Evolutionary conservation across 768 basidiomycete genomes (phyloP), one percentile per base, ranked within the genome.

Genomic region (Mycena olivaceomarginata): DNA sequence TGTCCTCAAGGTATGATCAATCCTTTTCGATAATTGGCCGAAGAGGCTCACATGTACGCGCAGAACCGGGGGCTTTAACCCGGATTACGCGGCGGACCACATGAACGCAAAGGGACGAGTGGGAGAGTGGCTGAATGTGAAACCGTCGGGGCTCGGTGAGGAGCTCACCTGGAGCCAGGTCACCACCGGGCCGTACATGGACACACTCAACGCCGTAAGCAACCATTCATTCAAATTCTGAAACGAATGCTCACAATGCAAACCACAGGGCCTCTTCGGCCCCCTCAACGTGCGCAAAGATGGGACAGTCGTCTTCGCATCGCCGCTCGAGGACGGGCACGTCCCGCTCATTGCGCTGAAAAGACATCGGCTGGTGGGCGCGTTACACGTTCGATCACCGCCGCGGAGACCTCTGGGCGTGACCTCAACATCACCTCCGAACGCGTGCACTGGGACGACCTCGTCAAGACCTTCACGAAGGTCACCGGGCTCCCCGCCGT

Each of bases 361-460:
- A 53, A n/a, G 51, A 53, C 51, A 1, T 53, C 51, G 51, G 46
- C 7, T 53, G 51, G 51, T 53, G 51, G 51, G 51, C 51, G n/a
- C 51, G 51, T n/a, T 53, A 53, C 51, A 53, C 51, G 79, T 88
- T 88, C 65, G 84, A 86, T 76, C 81, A 87, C 73, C 86, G 85
- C 40, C 40, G 80, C 75, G 9, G 77, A 82, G 66, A 85, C 83
- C 16, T 87, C 85, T 25, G 85, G 83, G 9, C 82, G 82, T 40
- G 86, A 88, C 57, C 83, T 88, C 60, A 79, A 84, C 40, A 76
- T 88, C 63, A 85, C 85, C 10, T 85, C 84, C 60, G 85, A 88
- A 56, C 80, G 82, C 76, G 84, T 87, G 22, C 79, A 82, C 8
- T 87, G 84, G 83, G 84, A 86, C 37, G 77, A 85, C 57, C 82